These are phyloP conservation scores for Cercophora scortea DNA, from an alignment of 495 filamentous ascomycete species.

Conservation along the genomic window DNA sequence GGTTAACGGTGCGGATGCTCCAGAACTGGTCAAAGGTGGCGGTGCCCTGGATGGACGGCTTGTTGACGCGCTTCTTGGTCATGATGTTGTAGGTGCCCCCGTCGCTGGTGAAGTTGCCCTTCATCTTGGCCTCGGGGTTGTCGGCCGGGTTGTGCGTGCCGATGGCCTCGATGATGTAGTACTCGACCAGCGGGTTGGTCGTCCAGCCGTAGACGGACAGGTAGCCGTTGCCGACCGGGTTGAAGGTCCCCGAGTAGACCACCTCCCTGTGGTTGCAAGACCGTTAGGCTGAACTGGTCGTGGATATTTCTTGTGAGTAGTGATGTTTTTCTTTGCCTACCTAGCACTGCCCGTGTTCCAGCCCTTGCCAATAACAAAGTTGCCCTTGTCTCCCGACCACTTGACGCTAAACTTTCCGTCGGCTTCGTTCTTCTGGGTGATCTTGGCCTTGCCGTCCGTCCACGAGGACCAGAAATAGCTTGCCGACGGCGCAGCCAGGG, in stretches of 20 bases:
- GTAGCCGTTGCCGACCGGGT: slow-evolving; percentile 20
- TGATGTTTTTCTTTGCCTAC: neutral
- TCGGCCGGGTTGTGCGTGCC: slow-evolving; percentile 47
- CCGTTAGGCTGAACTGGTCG: too few relatives aligned
- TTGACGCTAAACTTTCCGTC: slow-evolving; percentile 49
- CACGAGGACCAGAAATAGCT: neutral
- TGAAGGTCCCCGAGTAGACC: slow-evolving; percentile 13
- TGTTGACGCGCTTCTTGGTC: slow-evolving; percentile 42
- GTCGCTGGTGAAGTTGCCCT: slow-evolving; percentile 47
- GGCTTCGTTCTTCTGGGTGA: slow-evolving; percentile 39
- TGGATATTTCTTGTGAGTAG: too few relatives aligned
- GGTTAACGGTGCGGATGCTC: slow-evolving; percentile 38
- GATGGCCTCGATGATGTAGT: slow-evolving; percentile 56
- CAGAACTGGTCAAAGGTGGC: slow-evolving; percentile 56
- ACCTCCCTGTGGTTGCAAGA: slow-evolving; percentile 14
- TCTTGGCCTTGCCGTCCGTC: slow-evolving; percentile 2
- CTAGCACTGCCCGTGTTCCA: slow-evolving; percentile 46
- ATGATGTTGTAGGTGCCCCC: slow-evolving; percentile 52
- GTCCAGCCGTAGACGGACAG: slow-evolving; percentile 55
- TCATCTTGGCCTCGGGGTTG: slow-evolving; percentile 29
- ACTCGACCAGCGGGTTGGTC: slow-evolving; percentile 52
- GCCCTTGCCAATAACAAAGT: slow-evolving; percentile 60
- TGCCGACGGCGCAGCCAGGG: neutral
- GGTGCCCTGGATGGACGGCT: slow-evolving; percentile 51
- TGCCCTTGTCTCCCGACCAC: slow-evolving; percentile 48